Evolutionary conservation across 192 early-diverging fungal species (phyloP).

Genomic region (Backusella sp.): DNA sequence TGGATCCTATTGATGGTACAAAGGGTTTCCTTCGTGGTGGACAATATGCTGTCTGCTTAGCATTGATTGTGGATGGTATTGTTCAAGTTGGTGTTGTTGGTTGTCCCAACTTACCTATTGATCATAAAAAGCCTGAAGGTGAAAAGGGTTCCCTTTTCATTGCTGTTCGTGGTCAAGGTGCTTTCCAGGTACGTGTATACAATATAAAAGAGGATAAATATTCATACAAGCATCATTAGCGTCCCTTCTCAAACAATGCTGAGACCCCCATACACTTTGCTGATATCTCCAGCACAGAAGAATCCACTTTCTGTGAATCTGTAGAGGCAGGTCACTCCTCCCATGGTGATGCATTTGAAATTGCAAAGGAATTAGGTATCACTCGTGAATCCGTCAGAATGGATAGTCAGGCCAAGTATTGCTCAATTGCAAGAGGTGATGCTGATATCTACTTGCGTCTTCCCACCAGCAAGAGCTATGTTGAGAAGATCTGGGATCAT

Average conservation of each 20-base stretch:
- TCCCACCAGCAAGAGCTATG: conserved; percentile 75
- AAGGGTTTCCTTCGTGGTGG: conserved; percentile 97
- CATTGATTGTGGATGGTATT: conserved; percentile 84
- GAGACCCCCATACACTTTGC: conserved; percentile 67
- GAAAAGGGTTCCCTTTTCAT: conserved; percentile 82
- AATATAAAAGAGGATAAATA: neutral
- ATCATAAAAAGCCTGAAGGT: conserved; percentile 56
- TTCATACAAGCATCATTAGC: conserved; percentile 35
- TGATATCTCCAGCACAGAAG: conserved; percentile 45
- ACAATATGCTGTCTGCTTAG: conserved; percentile 96
- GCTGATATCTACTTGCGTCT: conserved; percentile 91
- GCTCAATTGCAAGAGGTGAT: conserved; percentile 86
- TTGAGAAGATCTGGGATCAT: conserved; percentile 99
- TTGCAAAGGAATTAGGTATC: conserved; percentile 82
- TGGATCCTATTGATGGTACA: conserved; percentile 95
- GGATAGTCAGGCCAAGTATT: conserved; percentile 99
- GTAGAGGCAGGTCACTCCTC: conserved; percentile 90
- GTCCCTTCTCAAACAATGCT: conserved; percentile 49
- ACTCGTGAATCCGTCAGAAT: conserved; percentile 79
- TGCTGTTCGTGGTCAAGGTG: conserved; percentile 85
- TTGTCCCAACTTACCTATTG: conserved; percentile 74
- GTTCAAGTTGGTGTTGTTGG: conserved; percentile 92
- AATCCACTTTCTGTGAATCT: conserved; percentile 91
- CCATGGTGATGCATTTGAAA: conserved; percentile 76
- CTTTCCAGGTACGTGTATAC: conserved; percentile 73